Conservation (phyloP, 768 basidiomycete genomes). For the Suillus ampliporus region DNA sequence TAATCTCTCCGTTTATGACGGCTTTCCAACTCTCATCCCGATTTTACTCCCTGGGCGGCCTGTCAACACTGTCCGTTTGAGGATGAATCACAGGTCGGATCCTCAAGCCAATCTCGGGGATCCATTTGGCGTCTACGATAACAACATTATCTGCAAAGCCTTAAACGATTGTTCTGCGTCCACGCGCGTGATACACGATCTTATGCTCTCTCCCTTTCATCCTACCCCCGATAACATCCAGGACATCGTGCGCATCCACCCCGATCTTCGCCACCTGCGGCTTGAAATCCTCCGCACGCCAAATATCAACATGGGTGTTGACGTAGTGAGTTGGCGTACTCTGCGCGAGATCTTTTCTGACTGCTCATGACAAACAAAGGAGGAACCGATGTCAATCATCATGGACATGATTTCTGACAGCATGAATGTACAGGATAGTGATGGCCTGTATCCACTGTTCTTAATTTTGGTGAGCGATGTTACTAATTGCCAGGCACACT, state of each 20-base stretch:
- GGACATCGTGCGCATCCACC: slow-evolving; percentile 6
- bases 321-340: not conserved
- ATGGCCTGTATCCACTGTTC: not conserved
- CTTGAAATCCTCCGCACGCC: slow-evolving; percentile 8
- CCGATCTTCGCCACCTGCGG: not conserved
- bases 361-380: not conserved
- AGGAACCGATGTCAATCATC: not conserved
- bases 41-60: not conserved
- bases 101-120: not conserved
- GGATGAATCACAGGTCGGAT: slow-evolving; percentile 5
- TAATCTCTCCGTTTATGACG: not conserved
- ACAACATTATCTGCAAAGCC: slow-evolving; percentile 2
- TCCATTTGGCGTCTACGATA: not conserved
- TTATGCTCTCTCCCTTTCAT: slow-evolving; percentile 4
- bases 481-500: not conserved
- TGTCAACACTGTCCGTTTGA: not conserved
- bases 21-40: not conserved
- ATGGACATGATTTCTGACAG: not conserved
- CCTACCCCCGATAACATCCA: not conserved
- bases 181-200: not conserved
- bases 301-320: not conserved
- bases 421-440: not conserved
- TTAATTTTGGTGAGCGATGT: not conserved
- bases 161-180: slow-evolving; percentile 1
- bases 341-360: not conserved